phyloP scores from a whole-genome alignment of 2,329 filamentous ascomycete species.

The Botrytis byssoidea region DNA sequence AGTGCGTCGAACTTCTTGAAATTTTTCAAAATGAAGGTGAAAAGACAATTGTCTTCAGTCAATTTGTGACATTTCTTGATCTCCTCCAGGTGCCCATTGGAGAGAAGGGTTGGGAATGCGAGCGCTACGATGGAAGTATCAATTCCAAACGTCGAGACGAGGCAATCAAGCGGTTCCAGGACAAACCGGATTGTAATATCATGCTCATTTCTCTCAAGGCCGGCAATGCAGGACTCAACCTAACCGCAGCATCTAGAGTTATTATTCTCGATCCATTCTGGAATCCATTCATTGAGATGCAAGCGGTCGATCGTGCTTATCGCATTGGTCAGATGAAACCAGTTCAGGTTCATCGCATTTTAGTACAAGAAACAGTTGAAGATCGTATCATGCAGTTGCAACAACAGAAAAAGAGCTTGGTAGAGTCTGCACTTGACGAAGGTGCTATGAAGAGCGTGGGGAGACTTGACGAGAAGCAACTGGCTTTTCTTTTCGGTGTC shows the following conservation, averaged over 20 bases:
- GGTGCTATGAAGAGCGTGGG: slow-evolving; percentile 64
- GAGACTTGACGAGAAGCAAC: slow-evolving; percentile 49
- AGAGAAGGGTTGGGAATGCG: slow-evolving; percentile 50
- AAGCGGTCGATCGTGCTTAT: slow-evolving; percentile 86
- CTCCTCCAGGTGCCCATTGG: slow-evolving; percentile 71
- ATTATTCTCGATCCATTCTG: slow-evolving; percentile 92
- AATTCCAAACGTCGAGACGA: slow-evolving; percentile 62
- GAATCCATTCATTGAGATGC: slow-evolving; percentile 91
- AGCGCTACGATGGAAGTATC: slow-evolving; percentile 78
- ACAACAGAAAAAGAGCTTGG: slow-evolving; percentile 72
- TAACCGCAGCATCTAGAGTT: slow-evolving; percentile 78
- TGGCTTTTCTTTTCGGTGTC: slow-evolving; percentile 36
- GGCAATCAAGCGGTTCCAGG: slow-evolving; percentile 64
- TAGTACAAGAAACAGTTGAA: slow-evolving; percentile 78
- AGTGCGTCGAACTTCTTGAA: slow-evolving; percentile 62
- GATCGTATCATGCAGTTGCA: slow-evolving; percentile 81
- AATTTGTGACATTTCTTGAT: slow-evolving; percentile 77
- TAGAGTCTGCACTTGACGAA: slow-evolving; percentile 79
- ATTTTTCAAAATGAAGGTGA: slow-evolving; percentile 50
- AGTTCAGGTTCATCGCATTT: slow-evolving; percentile 77
- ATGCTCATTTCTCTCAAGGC: slow-evolving; percentile 79
- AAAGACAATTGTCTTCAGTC: slow-evolving; percentile 80
- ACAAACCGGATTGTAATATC: slow-evolving; percentile 58
- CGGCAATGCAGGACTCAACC: slow-evolving; percentile 82
- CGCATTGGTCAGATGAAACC: slow-evolving; percentile 75